A percentile compares a stretch with the other conserved stretches of the same genome.
Conservation (phyloP, 805 yeast species). For the Yarrowia sp. region DNA sequence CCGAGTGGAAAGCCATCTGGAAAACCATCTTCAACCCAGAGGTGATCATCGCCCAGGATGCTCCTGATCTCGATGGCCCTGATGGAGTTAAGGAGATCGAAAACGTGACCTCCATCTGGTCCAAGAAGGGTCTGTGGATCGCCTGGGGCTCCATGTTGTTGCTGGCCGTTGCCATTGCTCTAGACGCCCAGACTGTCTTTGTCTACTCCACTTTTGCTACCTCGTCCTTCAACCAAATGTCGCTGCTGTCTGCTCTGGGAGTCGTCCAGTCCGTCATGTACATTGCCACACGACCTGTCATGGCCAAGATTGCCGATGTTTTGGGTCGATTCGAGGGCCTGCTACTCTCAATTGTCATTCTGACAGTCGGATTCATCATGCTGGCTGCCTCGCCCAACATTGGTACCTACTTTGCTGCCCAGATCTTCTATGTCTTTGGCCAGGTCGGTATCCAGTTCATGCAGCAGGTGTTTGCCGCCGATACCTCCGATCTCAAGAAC, state of each 20-base stretch:
- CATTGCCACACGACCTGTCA: slow-evolving; percentile 41
- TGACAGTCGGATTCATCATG: slow-evolving; percentile 41
- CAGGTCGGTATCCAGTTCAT: slow-evolving; percentile 40
- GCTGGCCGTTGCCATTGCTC: slow-evolving; percentile 25
- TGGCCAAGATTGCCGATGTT: slow-evolving; percentile 44
- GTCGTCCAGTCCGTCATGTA: slow-evolving; percentile 43
- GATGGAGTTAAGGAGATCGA: slow-evolving; percentile 26
- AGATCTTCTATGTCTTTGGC: slow-evolving; percentile 42
- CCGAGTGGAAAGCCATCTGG: slow-evolving; percentile 2
- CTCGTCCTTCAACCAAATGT: slow-evolving; percentile 41
- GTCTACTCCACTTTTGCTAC: slow-evolving; percentile 41
- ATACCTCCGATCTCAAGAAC: slow-evolving; percentile 42
- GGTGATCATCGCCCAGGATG: not conserved
- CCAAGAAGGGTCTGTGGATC: slow-evolving; percentile 24
- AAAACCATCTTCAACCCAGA: slow-evolving; percentile 22
- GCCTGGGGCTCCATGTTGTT: slow-evolving; percentile 26
- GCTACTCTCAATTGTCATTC: slow-evolving; percentile 36
- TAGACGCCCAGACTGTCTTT: slow-evolving; percentile 9
- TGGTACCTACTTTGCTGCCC: slow-evolving; percentile 40
- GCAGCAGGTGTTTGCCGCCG: slow-evolving; percentile 39
- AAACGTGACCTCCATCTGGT: slow-evolving; percentile 23
- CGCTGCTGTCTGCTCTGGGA: slow-evolving; percentile 42
- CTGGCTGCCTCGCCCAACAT: slow-evolving; percentile 42
- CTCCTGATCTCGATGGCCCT: slow-evolving; percentile 4
- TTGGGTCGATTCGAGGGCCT: slow-evolving; percentile 44